Evolutionary conservation across 108 stramenopile species (phyloP).

Genomic region (Cylindrotheca closterium): DNA sequence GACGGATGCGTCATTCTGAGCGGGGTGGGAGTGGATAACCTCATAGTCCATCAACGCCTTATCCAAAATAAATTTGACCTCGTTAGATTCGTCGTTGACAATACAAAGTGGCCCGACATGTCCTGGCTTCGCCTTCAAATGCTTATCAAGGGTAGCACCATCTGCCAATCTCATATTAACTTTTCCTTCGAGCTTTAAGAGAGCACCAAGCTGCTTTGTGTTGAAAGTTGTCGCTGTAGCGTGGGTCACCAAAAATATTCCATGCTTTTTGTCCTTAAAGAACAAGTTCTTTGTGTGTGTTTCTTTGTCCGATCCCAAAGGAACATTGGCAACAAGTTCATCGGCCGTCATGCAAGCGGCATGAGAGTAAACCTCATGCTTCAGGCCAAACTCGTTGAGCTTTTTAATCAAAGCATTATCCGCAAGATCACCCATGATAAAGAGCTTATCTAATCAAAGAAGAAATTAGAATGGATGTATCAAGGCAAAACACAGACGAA

Average conservation of each 20-base stretch:
- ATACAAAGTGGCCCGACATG: conserved; percentile 87
- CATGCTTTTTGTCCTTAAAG: conserved; percentile 91
- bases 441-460: too few species aligned
- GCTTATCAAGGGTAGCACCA: conserved; percentile 54
- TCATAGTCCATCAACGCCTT: conserved; percentile 52
- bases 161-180: conserved; percentile 91
- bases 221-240: conserved; percentile 55
- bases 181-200: conserved; percentile 85
- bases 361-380: conserved; percentile 64
- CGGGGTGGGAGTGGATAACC: conserved; percentile 85
- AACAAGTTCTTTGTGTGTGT: conserved; percentile 91
- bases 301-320: conserved; percentile 53
- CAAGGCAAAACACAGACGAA: too few species aligned
- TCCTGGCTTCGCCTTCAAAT: conserved; percentile 80
- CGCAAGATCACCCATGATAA: conserved; percentile 43
- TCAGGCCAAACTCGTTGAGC: conserved; percentile 49
- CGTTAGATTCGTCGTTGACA: conserved; percentile 34
- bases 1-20: conserved; percentile 86
- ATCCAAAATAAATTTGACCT: conserved; percentile 86
- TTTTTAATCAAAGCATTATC: conserved; percentile 66
- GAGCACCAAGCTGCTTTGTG: conserved; percentile 79
- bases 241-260: conserved; percentile 71
- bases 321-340: conserved; percentile 76
- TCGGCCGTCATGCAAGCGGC: conserved; percentile 64
- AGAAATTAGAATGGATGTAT: too few species aligned